Evolutionary conservation across 331 rosid genomes (phyloP).

Genomic region (Arachis monticola): DNA sequence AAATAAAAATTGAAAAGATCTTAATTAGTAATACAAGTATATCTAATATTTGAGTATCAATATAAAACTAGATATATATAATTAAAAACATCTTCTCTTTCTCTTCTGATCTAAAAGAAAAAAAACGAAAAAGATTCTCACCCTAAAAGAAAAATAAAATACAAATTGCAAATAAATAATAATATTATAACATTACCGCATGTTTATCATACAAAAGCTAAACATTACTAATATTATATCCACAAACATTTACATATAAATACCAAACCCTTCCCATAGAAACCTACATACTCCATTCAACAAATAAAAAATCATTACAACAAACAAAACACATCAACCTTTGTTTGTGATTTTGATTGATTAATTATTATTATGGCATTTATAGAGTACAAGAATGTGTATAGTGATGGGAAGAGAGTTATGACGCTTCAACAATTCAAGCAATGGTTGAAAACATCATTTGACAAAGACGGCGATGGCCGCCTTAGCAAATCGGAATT

Average conservation of each 20-base stretch:
- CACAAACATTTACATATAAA: background rate
- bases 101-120: no score
- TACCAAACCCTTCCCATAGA: background rate
- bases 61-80: no score
- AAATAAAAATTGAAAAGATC: no score
- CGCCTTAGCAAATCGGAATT: constrained; percentile 34
- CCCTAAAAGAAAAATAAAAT: no score
- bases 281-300: background rate
- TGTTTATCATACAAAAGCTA: background rate
- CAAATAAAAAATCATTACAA: background rate
- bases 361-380: constrained; percentile 27
- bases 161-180: background rate
- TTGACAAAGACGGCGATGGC: constrained; percentile 36
- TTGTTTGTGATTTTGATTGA: background rate
- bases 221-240: background rate
- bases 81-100: no score
- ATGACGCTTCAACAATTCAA: constrained; percentile 40
- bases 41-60: no score
- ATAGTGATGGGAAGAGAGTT: constrained; percentile 33
- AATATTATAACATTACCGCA: background rate
- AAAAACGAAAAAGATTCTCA: no score
- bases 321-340: background rate
- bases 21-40: no score
- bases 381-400: background rate
- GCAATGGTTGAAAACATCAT: constrained; percentile 37